Conservation (phyloP, 2,329 filamentous ascomycete genomes). For the Kalmusia sp. region DNA sequence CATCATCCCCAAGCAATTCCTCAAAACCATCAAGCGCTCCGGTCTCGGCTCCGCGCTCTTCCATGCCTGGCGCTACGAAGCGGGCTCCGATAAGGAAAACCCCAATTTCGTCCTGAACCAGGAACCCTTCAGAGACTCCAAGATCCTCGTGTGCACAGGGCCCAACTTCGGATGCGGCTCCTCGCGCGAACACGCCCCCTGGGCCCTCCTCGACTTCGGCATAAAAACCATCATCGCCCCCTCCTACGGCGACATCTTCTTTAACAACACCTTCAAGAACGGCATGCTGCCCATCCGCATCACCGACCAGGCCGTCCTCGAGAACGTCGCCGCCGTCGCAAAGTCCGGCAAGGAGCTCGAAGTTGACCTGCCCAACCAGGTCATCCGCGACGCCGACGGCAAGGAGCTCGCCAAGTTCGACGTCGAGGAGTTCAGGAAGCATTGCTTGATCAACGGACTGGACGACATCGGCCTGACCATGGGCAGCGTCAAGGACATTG, state of each 20-base stretch:
- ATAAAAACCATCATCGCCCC: slow-evolving; percentile 94
- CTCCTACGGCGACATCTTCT: slow-evolving; percentile 91
- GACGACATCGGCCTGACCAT: slow-evolving; percentile 96
- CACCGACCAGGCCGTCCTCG: slow-evolving; percentile 69
- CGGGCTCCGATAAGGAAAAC: slow-evolving; percentile 74
- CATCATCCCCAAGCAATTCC: slow-evolving; percentile 98
- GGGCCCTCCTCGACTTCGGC: slow-evolving; percentile 95
- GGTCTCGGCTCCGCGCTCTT: slow-evolving; percentile 90
- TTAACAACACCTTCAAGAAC: slow-evolving; percentile 99
- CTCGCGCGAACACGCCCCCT: slow-evolving; percentile 93
- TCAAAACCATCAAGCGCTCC: slow-evolving; percentile 98
- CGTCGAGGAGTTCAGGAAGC: slow-evolving; percentile 91
- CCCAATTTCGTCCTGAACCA: slow-evolving; percentile 88
- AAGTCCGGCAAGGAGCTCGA: slow-evolving; percentile 83
- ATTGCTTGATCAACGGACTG: slow-evolving; percentile 90
- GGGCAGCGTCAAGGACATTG: slow-evolving; percentile 89
- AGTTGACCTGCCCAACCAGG: slow-evolving; percentile 85
- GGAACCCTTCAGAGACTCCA: slow-evolving; percentile 81
- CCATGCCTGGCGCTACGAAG: slow-evolving; percentile 76
- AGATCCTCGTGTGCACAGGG: slow-evolving; percentile 91
- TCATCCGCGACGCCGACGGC: slow-evolving; percentile 78
- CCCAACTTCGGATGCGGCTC: slow-evolving; percentile 95
- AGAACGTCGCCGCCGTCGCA: slow-evolving; percentile 78
- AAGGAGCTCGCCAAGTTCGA: slow-evolving; percentile 80
- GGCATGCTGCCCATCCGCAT: slow-evolving; percentile 92